A percentile compares a stretch with the other conserved stretches of the same genome.
These are phyloP conservation scores for Hansenula lynferdii DNA, from an alignment of 1,139 yeast species.

Conservation along the genomic window DNA sequence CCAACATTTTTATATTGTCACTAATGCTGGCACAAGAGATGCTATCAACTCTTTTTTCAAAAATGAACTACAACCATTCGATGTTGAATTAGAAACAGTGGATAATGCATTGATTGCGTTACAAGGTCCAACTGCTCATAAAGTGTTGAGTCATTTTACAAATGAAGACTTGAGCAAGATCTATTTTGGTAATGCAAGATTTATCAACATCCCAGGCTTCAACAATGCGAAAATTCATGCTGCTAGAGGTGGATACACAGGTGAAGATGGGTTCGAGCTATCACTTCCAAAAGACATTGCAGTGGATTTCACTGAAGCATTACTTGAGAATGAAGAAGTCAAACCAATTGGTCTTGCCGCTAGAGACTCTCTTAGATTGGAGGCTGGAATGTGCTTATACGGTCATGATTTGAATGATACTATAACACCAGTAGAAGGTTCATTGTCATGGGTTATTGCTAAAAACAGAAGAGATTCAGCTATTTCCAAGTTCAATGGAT, in stretches of 20 bases:
- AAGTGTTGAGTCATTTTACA: constrained; percentile 61
- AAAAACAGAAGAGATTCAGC: constrained; percentile 57
- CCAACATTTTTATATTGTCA: constrained; percentile 74
- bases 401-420: constrained; percentile 84
- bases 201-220: constrained; percentile 37
- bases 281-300: constrained; percentile 69
- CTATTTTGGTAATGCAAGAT: constrained; percentile 71
- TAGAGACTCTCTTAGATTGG: constrained; percentile 88
- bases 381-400: constrained; percentile 97
- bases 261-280: constrained; percentile 96
- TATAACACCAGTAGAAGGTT: constrained; percentile 86
- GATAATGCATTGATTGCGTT: constrained; percentile 81
- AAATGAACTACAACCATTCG: constrained; percentile 41
- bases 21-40: constrained; percentile 93
- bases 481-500: constrained; percentile 66
- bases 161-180: constrained; percentile 52
- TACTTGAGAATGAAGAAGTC: constrained; percentile 55
- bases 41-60: constrained; percentile 67
- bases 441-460: constrained; percentile 85
- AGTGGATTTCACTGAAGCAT: constrained; percentile 53
- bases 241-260: constrained; percentile 96
- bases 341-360: constrained; percentile 95
- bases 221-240: constrained; percentile 49
- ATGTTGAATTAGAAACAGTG: constrained; percentile 57
- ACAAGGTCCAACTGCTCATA: constrained; percentile 85